Base-by-base conservation (phyloP, 1,284 basidiomycete genomes). In the Sanguinoderma infundibulare region DNA sequence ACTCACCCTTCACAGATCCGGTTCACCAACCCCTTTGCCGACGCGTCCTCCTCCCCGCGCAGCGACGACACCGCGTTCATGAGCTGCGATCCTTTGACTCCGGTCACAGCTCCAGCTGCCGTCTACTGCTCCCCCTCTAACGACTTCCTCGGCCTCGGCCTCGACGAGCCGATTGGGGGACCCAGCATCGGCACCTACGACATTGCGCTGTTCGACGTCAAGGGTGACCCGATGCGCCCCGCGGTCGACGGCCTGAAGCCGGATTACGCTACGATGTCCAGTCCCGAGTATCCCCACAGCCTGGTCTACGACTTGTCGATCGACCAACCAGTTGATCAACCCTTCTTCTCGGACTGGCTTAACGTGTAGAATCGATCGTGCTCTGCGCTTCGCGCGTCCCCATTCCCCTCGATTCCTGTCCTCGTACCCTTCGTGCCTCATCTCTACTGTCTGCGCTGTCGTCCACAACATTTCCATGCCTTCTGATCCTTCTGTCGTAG, bases 1-100 rank as follows among this genome's bases (percentile, higher is more conserved):
- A 55, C 38, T 6, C 9, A 17, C 3, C 1, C 12, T 24, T 12
- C 12, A 20, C 30, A 65, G 56, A 34, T 63, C 12, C 24, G 39
- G 20, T 66, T 56, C 47, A 61, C 42, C 24, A 32, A 63, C 51
- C 59, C 57, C 2, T 66, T 61, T 52, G 40, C 59, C 15, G 20
- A 12, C 34, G 30, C 8, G 20, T 49, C 46, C 3, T 35, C 9
- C 22, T 51, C 39, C 17, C 49, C 55, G 44, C 40, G 8, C 35
- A 55, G 46, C 42, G 20, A 30, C 7, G 30, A 24, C 34, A 24
- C 47, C 3, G 47, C 34, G 3, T 50, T 46, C 12, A 47, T 52
- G 24, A 42, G 53, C 12, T 40, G 55, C 49, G 58, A 57, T 49
- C 44, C 58, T n/a, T 32, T 61, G 15, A 64, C 53, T 28, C 60